Base-by-base conservation (phyloP, 495 filamentous ascomycete species). In the Entonaema liquescens region DNA sequence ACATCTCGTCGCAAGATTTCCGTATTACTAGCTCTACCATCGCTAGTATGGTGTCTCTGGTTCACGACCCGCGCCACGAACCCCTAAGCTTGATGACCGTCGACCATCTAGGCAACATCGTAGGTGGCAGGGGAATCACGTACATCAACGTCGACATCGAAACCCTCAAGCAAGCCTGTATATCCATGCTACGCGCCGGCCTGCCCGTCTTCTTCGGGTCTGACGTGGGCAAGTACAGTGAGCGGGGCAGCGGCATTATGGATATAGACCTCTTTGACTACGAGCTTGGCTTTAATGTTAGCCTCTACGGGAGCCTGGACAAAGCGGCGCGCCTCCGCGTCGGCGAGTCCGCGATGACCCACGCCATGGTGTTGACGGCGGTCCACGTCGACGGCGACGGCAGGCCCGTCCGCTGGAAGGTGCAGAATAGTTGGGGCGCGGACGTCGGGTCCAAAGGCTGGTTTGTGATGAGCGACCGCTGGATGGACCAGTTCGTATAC, bases 401-500 rank as follows among this genome's bases (percentile, higher is more conserved):
- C 0, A 83, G 86, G 73, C 82, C 89, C 1, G 86, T 91, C 3
- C 81, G 92, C 56, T 96, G 93, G 93, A 80, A 92, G 29, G 92
- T 97, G 52, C 91, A 97, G 83, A 97, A 97, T 71, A 88, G 84
- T 9, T 97, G 93, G 93, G 92, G 92, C 11, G 82, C 85, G 26
- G 77, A 59, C 0, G 85, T 83, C 0, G 93, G 93, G 0, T 84
- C 86, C 17, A 86, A 93, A 44, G 93, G 93, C 0, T 96, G 91
- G 84, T 92, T 94, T 67, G 91, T 95, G 29, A 95, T 95, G 93
- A 89, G 83, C 19, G 93, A 97, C 80, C 78, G 75, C 13, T 97
- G 93, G 93, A 91, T 96, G 90, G 90, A 92, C 68, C 85, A 95
- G 83, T 97, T 93, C 78, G 86, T 89, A 3, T 96, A 93, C 74